These are phyloP conservation scores for Talaromyces islandicus DNA, from an alignment of 2,329 filamentous ascomycete species.

Conservation along the genomic window DNA sequence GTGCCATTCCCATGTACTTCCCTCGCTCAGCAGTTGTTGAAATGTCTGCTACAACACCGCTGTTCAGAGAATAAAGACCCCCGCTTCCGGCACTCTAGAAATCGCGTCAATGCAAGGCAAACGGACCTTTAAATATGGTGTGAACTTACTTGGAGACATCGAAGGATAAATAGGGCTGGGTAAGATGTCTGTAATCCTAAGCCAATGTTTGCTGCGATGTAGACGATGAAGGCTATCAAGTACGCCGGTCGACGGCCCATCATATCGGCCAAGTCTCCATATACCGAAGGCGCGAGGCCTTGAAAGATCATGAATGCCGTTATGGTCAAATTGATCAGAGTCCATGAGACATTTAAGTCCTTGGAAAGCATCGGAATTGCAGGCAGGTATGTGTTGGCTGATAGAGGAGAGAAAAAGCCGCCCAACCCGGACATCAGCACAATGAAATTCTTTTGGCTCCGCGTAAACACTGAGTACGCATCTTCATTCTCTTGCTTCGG, in stretches of 20 bases:
- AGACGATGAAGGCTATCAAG: constrained; percentile 45
- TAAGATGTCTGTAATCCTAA: constrained; percentile 30
- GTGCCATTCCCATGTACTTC: constrained; percentile 34
- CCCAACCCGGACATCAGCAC: constrained; percentile 2
- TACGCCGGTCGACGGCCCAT: constrained; percentile 48
- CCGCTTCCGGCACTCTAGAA: neutral
- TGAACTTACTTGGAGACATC: constrained; percentile 34
- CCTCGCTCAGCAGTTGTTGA: constrained; percentile 32
- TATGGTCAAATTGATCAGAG: constrained; percentile 38
- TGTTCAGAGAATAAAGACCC: neutral
- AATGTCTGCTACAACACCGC: constrained; percentile 31
- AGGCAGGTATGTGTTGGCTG: constrained; percentile 39
- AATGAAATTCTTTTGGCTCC: neutral
- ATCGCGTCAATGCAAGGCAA: neutral
- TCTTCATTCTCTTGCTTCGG: neutral
- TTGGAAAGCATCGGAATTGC: constrained; percentile 34
- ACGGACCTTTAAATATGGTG: constrained; percentile 21
- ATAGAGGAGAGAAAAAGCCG: constrained; percentile 2
- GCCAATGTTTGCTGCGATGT: constrained; percentile 32
- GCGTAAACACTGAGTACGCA: neutral
- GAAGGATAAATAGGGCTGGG: constrained; percentile 26
- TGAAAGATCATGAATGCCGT: constrained; percentile 48
- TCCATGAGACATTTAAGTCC: constrained; percentile 32
- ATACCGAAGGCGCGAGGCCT: constrained; percentile 47
- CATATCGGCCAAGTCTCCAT: constrained; percentile 46